Evolutionary conservation across 352 stramenopile genomes (phyloP), one percentile per base, ranked within the genome.

Genomic region (Globisporangium cederbergense): DNA sequence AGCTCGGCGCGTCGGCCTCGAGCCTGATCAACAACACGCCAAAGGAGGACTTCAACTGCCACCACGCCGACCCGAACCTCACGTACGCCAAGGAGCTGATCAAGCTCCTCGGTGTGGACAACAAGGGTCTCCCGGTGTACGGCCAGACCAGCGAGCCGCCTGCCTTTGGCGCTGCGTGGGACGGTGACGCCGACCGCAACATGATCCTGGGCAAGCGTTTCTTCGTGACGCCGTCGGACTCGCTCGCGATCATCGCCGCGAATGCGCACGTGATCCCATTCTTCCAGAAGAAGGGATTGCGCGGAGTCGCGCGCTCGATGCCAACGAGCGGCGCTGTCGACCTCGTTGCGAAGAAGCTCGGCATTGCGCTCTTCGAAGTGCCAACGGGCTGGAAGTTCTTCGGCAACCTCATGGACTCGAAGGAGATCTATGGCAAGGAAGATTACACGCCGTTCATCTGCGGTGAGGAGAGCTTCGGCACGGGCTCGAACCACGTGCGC

Each of bases 361-460:
- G 87, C 53, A 97, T 99, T 64, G 84, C 89, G 16, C 92, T 96
- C 58, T 99, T 99, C 74, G 96, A 98, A 64, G 98, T 98, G 42
- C 98, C 98, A 20, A 99, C 98, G 34, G 98, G 98, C 56, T 99
- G 98, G 98, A 99, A 99, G 83, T 99, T 99, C 79, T 99, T 99
- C 72, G 97, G 97, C 42, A 99, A 99, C 81, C 79, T 99, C 30
- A 99, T 99, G 98, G 96, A 98, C 78, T 98, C 95, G 14, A 96
- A 97, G 66, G 93, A 97, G 43, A 81, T 97, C 53, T 98, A 97
- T 69, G 91, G 89, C 64, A 97, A 97, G 73, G 90, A 98, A 66
- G 95, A 99, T 75, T 99, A 98, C 78, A 98, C 91, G 40, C 98
- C 98, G 18, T 99, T 99, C 74, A 93, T 99, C 38, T 99, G 98